Base-by-base conservation (phyloP, 805 yeast species). In the Lipomyces starkeyi region DNA sequence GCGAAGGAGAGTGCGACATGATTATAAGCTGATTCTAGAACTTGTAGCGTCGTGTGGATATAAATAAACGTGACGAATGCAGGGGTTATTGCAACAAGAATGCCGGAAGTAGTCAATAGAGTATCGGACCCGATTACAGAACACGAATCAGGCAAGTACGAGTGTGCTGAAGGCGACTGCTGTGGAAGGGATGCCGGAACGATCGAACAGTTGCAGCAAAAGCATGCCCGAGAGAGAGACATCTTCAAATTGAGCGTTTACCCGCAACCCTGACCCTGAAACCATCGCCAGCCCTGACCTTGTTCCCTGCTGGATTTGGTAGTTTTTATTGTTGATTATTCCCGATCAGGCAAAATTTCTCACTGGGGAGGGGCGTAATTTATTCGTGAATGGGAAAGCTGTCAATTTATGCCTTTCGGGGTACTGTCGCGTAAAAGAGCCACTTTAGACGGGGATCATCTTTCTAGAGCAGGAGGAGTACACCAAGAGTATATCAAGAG, bases 1-100 rank as follows among this genome's bases (percentile, higher is more conserved):
- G 58, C 60, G 77, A 73, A 49, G 77, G 66, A 13, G 78, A 74
- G 54, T 75, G 70, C 4, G 78, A 75, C 77, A 75, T 74, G 17
- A 32, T 67, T 57, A 52, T 34, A 52, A 20, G 57, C 20, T 22
- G 32, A 17, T 5, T 52, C 5, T 22, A 25, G 25, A 29, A 29
- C 32, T 29, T 29, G 34, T 11, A 22, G n/a, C 20, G 56, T 25
- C n/a, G 27, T 14, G 20, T 22, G 56, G 56, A 22, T 29, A 29
- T 25, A 29, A 22, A 20, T n/a, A 25, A 22, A 53, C 34, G 29
- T 20, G 56, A 53, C 34, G n/a, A 35, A 53, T 17, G 32, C 56
- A 43, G 49, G 8, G 3, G 20, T 17, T 17, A n/a, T 17, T n/a
- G 20, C 49, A 43, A 43, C 22, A n/a, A 17, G 49, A n/a, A n/a